Percentiles rank a stretch among this genome's conserved stretches.
phyloP scores from a whole-genome alignment of 1,284 basidiomycete genomes.

The Phlebopus sp. region DNA sequence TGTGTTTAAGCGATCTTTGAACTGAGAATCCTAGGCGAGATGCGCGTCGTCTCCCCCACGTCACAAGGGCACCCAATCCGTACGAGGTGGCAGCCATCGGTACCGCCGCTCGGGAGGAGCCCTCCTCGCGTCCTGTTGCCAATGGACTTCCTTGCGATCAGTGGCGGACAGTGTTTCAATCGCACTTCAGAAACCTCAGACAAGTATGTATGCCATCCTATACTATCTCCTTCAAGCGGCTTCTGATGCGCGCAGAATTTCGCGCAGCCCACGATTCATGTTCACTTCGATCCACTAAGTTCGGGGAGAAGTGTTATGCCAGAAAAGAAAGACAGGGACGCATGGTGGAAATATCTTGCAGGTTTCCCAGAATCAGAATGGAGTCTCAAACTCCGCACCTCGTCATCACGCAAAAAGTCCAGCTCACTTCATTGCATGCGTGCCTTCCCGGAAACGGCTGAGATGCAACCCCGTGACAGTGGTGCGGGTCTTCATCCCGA shows the following conservation, averaged over 20 bases:
- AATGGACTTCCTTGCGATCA: constrained; percentile 53
- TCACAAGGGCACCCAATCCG: constrained; percentile 64
- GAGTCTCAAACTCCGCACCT: constrained; percentile 40
- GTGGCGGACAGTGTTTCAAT: constrained; percentile 59
- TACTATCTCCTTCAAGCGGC: neutral
- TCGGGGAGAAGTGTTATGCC: constrained; percentile 47
- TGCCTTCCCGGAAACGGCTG: constrained; percentile 34
- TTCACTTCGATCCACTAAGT: constrained; percentile 33
- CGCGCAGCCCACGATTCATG: constrained; percentile 55
- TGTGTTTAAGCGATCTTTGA: constrained; percentile 15
- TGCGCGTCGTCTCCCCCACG: constrained; percentile 56
- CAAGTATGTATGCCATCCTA: constrained; percentile 39
- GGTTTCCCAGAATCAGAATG: constrained; percentile 67
- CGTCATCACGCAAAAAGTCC: constrained; percentile 26
- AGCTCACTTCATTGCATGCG: constrained; percentile 31
- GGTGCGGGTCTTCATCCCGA: neutral
- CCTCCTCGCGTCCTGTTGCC: constrained; percentile 14
- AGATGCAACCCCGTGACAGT: constrained; percentile 12
- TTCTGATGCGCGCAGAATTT: constrained; percentile 50
- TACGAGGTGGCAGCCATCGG: constrained; percentile 44
- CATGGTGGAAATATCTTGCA: constrained; percentile 75
- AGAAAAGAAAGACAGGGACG: constrained; percentile 64
- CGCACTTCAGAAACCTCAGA: constrained; percentile 61
- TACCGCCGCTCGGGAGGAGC: constrained; percentile 13
- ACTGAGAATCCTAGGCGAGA: constrained; percentile 49